Percentiles rank a stretch among this genome's conserved stretches.
phyloP scores from a whole-genome alignment of 257 asterid genomes.

The Solanum acaule region DNA sequence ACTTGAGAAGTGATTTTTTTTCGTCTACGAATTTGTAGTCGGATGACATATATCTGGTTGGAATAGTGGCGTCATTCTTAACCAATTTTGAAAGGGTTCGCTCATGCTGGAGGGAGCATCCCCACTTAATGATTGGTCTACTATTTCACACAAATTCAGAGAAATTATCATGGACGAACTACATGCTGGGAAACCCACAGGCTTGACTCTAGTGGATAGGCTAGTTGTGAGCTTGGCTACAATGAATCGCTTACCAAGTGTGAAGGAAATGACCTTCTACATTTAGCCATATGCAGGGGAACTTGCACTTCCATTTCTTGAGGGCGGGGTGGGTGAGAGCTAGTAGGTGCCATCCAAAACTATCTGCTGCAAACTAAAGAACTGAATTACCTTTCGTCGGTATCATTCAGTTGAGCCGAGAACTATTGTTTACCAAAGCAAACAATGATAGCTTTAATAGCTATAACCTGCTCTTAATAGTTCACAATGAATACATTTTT shows the following conservation, averaged over 20 bases:
- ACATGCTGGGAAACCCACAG: not conserved
- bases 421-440: not conserved
- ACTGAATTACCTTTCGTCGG: not conserved
- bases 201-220: not conserved
- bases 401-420: no score
- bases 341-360: not conserved
- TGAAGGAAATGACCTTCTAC: not conserved
- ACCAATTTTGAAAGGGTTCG: not conserved
- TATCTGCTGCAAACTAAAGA: not conserved
- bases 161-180: not conserved
- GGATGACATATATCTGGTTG: not conserved
- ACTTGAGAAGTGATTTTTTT: not conserved
- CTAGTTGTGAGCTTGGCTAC: not conserved
- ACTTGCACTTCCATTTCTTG: not conserved
- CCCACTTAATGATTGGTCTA: not conserved
- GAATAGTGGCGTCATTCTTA: not conserved
- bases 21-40: not conserved
- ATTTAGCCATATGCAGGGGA: not conserved
- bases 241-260: no score
- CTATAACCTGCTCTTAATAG: not conserved
- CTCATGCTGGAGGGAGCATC: not conserved
- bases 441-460: not conserved
- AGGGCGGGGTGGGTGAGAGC: not conserved
- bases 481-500: not conserved
- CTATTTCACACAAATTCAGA: not conserved